Evolutionary conservation across 257 asterid species (phyloP), one percentile per base, ranked within the genome.

Genomic region (Petunia secreta): DNA sequence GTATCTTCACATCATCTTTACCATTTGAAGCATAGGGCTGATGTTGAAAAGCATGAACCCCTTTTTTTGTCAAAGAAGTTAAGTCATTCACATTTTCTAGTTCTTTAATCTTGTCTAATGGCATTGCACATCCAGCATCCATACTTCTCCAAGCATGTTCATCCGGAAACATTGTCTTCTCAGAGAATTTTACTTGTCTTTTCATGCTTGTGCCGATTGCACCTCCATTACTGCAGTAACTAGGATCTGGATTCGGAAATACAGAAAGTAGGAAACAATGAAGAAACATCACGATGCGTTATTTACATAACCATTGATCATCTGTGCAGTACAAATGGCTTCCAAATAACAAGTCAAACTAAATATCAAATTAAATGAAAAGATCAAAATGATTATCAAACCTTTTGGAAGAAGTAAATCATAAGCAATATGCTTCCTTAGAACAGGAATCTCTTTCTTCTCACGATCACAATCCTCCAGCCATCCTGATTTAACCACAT

Each of bases 381-480:
- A 36, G 10, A 38, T 50, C 8, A 75, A 79, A 83, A 43, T 40
- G 60, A 75, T 37, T 63, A 37, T 40, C 58, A 64, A 66, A 96
- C 99, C 99, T 91, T 88, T 96, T 39, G 96, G 99, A 81, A 94
- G 92, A 85, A 96, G 93, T 68, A 94, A 68, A 88, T 96, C 97
- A 87, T 89, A 82, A 84, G 98, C 97, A 79, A 90, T 92, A 85
- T 96, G 99, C 85, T 87, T 86, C 84, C 85, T 88, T 77, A 84
- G 90, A 16, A 96, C 97, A 82, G 94, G 89, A 85, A 90, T 87
- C 86, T 96, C 99, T 78, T 91, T 94, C 89, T 86, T 93, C 84
- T 80, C 86, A 41, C 74, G 83, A 83, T 82, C 86, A 85, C 99
- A 94, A 76, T 96, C 98, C 87, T 92, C 97, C 79, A 96, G 97